Evolutionary conservation across 2,329 filamentous ascomycete species (phyloP), one percentile per base, ranked within the genome.

Genomic region (Fusarium pilosicola): DNA sequence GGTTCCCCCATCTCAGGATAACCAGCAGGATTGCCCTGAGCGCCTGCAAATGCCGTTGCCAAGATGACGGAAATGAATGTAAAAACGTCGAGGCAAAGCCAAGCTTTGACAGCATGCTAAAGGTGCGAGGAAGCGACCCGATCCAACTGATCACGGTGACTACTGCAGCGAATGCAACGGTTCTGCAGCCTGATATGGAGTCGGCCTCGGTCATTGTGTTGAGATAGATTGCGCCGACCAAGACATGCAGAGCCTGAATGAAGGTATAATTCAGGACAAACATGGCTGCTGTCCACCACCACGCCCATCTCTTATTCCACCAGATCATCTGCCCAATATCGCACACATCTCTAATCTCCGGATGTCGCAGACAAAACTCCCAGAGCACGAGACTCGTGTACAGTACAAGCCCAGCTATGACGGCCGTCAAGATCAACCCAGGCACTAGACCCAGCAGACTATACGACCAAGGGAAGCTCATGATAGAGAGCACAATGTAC

Each of bases 401-500:
- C 5, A 96, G 85, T 2, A 97, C 95, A 30, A 95, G 81, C 7
- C 84, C 88, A 30, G 95, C 94, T 63, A 96, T 88, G 36, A 95
- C 89, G 6, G 93, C 86, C 0, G 95, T 97, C 79, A 97, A 80
- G 71, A 97, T 95, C 62, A 97, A 81, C 26, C 86, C 95, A 0
- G 95, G 95, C 2, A 97, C 93, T 17, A 97, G 88, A 9, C 95
- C 95, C 18, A 98, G 88, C 34, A 95, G 84, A 46, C 94, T 94
- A 83, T 97, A 97, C 0, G 94, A 97, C 88, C 93, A 97, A 0
- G 95, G 95, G 76, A 97, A 97, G 52, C 94, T 96, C 94, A 97
- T 97, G 79, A 97, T 97, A 66, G 89, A 80, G 83, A 97, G 84
- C 80, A 94, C 97, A 63, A 97, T 98, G 82, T 98, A 97, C 85